Base-by-base conservation (phyloP, 2,329 filamentous ascomycete genomes). In the Harringtonia lauricola region DNA sequence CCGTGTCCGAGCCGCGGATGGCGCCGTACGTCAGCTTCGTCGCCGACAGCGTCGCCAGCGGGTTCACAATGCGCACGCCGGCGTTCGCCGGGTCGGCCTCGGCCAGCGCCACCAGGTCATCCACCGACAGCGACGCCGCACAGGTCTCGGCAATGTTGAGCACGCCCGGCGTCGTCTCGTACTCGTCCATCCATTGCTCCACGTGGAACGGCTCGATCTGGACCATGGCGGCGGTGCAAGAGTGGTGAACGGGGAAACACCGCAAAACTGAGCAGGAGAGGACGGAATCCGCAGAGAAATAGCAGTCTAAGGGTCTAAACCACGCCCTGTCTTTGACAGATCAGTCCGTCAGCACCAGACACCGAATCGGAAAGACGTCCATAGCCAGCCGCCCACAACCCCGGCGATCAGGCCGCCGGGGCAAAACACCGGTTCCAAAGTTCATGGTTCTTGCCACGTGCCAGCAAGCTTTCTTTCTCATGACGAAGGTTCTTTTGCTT, bases 91-190 rank as follows among this genome's bases (percentile, higher is more conserved):
- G 71, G 51, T 79, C 71, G 36, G 74, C 28, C n/a, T 29, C 72
- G 46, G 66, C 79, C 22, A 90, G 61, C 0, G 61, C 60, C 10
- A 70, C 63, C 4, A 90, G 68, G 39, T 88, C 75, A 21, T 82
- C 70, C 46, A 90, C 64, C 0, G 84, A 88, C 19, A 90, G 68
- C 4, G 83, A 86, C 3, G 81, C 77, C 44, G 77, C 82, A 56
- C 85, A 90, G 1, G 85, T 90, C 61, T 90, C 85, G 45, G 84
- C 82, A 39, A 90, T 74, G 59, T 94, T 89, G 59, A 80, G 57
- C 2, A 74, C 70, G 6, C 66, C 68, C 0, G 72, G 70, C 3
- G 69, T 76, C 9, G 53, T 66, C 56, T 80, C 74, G 50, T 77
- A 76, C 43, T 65, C 62, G 59, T 79, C 72, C 74, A 81, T 80